phyloP scores from a whole-genome alignment of 2,329 filamentous ascomycete species.

The Pseudocercospora fijiensis region DNA sequence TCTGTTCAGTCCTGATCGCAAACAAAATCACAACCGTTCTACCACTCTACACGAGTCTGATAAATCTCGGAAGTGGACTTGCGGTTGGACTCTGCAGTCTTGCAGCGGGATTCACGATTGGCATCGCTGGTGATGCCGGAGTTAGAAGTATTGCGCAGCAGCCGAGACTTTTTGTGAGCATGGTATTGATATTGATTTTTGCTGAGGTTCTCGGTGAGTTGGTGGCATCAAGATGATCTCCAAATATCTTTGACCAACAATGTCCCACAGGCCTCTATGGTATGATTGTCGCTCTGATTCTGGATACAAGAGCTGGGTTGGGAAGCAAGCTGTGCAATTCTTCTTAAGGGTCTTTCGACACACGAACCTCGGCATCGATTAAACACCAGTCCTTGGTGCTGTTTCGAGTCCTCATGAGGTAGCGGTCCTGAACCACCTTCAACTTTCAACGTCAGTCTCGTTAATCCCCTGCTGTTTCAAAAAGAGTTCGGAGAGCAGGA shows the following conservation, averaged over 20 bases:
- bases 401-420: neutral
- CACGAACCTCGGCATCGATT: neutral
- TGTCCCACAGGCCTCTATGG: constrained; percentile 17
- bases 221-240: constrained; percentile 1
- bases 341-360: neutral
- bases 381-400: neutral
- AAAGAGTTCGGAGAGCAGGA: constrained; percentile 2
- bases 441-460: too few relatives aligned
- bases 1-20: constrained; percentile 17
- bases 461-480: neutral
- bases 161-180: constrained; percentile 18
- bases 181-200: constrained; percentile 25
- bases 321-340: neutral
- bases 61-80: constrained; percentile 22
- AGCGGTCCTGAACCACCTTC: neutral
- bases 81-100: constrained; percentile 18
- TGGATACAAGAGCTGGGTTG: constrained; percentile 17
- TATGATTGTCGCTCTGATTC: constrained; percentile 18
- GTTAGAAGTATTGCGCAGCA: constrained; percentile 16
- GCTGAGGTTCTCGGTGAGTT: constrained; percentile 20
- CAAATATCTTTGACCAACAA: too few relatives aligned
- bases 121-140: constrained; percentile 22
- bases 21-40: constrained; percentile 19
- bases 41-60: constrained; percentile 17
- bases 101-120: constrained; percentile 23